Conservation (phyloP, 495 filamentous ascomycete species). For the Chlorociboria aeruginascens region DNA sequence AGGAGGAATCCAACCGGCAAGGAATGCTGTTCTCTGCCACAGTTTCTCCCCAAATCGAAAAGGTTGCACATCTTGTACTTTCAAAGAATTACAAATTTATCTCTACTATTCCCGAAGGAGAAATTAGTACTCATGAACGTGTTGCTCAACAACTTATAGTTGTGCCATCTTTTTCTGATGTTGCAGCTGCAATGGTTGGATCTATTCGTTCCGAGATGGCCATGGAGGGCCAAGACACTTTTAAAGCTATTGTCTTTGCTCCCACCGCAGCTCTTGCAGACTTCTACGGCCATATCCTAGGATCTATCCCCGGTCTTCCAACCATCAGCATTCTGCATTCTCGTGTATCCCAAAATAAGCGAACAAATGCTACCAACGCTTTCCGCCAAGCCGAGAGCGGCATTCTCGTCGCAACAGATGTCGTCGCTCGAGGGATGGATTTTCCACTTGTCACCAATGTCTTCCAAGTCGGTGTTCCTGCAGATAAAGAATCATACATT, state of each 20-base stretch:
- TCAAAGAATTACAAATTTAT: constrained; percentile 43
- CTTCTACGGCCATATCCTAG: constrained; percentile 38
- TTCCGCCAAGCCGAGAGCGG: constrained; percentile 45
- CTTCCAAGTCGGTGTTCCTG: constrained; percentile 54
- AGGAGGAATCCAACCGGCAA: constrained; percentile 40
- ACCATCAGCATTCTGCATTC: constrained; percentile 47
- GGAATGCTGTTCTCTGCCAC: constrained; percentile 66
- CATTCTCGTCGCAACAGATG: constrained; percentile 56
- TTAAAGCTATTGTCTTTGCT: constrained; percentile 61
- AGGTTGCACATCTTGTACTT: constrained; percentile 47
- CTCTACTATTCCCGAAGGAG: constrained; percentile 49
- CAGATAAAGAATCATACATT: constrained; percentile 53
- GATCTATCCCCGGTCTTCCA: constrained; percentile 29
- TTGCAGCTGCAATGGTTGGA: constrained; percentile 38
- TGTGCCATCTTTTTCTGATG: constrained; percentile 40
- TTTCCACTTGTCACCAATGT: constrained; percentile 64
- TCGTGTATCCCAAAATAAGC: constrained; percentile 41
- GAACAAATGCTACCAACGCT: constrained; percentile 44
- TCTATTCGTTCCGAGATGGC: constrained; percentile 33
- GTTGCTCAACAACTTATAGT: constrained; percentile 48
- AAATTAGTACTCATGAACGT: constrained; percentile 46
- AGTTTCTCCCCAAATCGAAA: constrained; percentile 48
- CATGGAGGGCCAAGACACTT: constrained; percentile 21
- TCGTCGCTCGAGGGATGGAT: constrained; percentile 66
- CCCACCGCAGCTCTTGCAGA: constrained; percentile 52